Percentiles rank a stretch among this genome's conserved stretches.
Evolutionary conservation across 2,329 filamentous ascomycete species (phyloP).

Genomic region (Aspergillus glaucus): DNA sequence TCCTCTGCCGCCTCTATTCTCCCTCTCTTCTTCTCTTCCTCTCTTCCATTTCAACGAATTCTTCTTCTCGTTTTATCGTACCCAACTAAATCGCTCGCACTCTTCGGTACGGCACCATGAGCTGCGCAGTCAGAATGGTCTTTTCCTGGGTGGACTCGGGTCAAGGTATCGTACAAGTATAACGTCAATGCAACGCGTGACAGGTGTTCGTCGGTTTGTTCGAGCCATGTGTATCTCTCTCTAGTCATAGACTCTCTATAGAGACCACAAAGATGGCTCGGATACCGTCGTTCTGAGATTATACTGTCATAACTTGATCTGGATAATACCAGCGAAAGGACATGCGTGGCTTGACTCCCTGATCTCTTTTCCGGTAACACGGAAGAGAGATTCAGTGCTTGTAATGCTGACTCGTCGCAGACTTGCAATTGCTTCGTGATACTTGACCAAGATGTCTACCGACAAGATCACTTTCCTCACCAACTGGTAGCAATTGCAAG

Average conservation of each 20-base stretch:
- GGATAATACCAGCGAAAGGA: slow-evolving; percentile 84
- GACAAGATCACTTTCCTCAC: slow-evolving; percentile 81
- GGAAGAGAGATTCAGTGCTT: slow-evolving; percentile 11
- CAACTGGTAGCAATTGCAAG: slow-evolving; percentile 58
- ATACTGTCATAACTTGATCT: slow-evolving; percentile 81
- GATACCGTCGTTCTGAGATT: slow-evolving; percentile 56
- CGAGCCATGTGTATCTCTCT: slow-evolving; percentile 4
- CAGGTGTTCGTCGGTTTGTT: slow-evolving; percentile 34
- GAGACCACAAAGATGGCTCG: slow-evolving; percentile 2
- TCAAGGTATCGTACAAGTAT: slow-evolving; percentile 41
- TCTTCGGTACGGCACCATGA: slow-evolving; percentile 27
- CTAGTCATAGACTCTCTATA: background rate
- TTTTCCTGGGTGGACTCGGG: slow-evolving; percentile 26
- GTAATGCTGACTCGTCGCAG: slow-evolving; percentile 25
- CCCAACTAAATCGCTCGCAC: slow-evolving; percentile 6
- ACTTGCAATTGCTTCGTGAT: slow-evolving; percentile 30
- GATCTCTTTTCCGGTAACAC: slow-evolving; percentile 17
- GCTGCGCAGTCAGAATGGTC: slow-evolving; percentile 19
- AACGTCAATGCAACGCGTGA: slow-evolving; percentile 37
- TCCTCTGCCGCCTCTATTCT: slow-evolving; percentile 10
- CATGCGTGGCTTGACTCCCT: slow-evolving; percentile 61
- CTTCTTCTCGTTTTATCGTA: background rate
- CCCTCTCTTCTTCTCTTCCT: slow-evolving; percentile 1
- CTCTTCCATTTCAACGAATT: background rate
- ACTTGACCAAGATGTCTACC: slow-evolving; percentile 60